Evolutionary conservation across 2,329 filamentous ascomycete species (phyloP).

Genomic region (Pseudohalonectria lignicola): DNA sequence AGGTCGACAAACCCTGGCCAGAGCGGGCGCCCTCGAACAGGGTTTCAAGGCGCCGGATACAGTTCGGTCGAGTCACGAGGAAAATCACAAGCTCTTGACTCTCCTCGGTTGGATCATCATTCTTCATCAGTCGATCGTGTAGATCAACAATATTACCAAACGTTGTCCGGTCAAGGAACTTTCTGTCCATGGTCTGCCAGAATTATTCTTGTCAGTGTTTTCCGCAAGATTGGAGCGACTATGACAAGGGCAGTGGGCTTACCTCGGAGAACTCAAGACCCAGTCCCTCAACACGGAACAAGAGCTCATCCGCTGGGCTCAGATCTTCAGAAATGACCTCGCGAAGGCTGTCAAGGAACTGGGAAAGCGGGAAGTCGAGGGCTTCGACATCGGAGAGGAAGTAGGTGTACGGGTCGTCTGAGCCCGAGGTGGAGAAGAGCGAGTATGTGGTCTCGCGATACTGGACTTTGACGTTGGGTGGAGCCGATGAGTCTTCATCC

Average conservation of each 20-base stretch:
- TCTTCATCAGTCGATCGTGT: slow-evolving; percentile 10
- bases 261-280: slow-evolving; percentile 42
- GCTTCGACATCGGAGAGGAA: slow-evolving; percentile 33
- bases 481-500: slow-evolving; percentile 5
- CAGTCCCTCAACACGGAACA: slow-evolving; percentile 39
- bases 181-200: slow-evolving; percentile 9
- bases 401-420: slow-evolving; percentile 25
- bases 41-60: slow-evolving; percentile 9
- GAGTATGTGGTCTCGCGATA: slow-evolving; percentile 20
- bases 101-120: slow-evolving; percentile 8
- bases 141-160: slow-evolving; percentile 11
- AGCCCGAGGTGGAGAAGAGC: slow-evolving; percentile 19
- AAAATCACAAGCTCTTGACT: slow-evolving; percentile 6
- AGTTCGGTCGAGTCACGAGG: slow-evolving; percentile 10
- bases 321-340: slow-evolving; percentile 34
- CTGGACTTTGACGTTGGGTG: slow-evolving; percentile 17
- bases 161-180: slow-evolving; percentile 10
- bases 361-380: slow-evolving; percentile 30
- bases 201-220: too few species aligned
- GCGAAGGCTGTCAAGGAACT: slow-evolving; percentile 31
- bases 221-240: too few species aligned
- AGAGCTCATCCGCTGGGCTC: slow-evolving; percentile 31
- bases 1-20: slow-evolving; percentile 9
- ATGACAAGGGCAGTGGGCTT: too few species aligned
- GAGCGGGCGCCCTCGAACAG: slow-evolving; percentile 9